phyloP scores from a whole-genome alignment of 495 filamentous ascomycete species.

The Chaetomium fimeti region DNA sequence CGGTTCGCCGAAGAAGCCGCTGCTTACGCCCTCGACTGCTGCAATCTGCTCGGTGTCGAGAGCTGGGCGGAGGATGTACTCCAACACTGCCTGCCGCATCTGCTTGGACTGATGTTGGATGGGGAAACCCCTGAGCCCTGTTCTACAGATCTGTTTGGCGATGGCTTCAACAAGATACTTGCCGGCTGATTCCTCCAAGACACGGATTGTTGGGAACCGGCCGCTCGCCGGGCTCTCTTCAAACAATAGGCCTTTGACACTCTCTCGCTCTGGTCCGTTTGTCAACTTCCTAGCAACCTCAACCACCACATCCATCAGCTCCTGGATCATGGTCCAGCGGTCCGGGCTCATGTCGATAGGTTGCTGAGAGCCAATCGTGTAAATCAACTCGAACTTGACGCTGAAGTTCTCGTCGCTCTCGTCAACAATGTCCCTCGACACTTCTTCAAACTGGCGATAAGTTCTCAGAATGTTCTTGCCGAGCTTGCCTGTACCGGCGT shows the following conservation, averaged over 20 bases:
- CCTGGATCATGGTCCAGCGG: slow-evolving; percentile 61
- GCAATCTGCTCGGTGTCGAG: slow-evolving; percentile 35
- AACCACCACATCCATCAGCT: slow-evolving; percentile 43
- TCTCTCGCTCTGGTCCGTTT: slow-evolving; percentile 39
- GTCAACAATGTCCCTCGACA: slow-evolving; percentile 58
- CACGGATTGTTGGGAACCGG: slow-evolving; percentile 47
- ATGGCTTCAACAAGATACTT: slow-evolving; percentile 34
- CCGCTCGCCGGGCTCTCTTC: slow-evolving; percentile 14
- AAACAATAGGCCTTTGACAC: slow-evolving; percentile 16
- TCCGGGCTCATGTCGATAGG: slow-evolving; percentile 56
- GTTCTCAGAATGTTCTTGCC: slow-evolving; percentile 41
- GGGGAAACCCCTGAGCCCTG: slow-evolving; percentile 43
- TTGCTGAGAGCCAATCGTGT: slow-evolving; percentile 61
- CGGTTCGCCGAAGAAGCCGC: slow-evolving; percentile 37
- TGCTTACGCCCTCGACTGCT: slow-evolving; percentile 36
- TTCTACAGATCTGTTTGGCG: slow-evolving; percentile 39
- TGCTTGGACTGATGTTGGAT: slow-evolving; percentile 40
- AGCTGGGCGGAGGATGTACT: slow-evolving; percentile 44
- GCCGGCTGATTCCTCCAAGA: slow-evolving; percentile 41
- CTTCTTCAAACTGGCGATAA: slow-evolving; percentile 43
- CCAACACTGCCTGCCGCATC: slow-evolving; percentile 40
- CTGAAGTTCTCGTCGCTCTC: slow-evolving; percentile 67
- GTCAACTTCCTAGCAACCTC: slow-evolving; percentile 32
- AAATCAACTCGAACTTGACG: slow-evolving; percentile 62
- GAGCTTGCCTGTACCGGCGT: slow-evolving; percentile 4